Evolutionary conservation across 1,284 basidiomycete genomes (phyloP).

Genomic region (Tranzscheliella williamsii): DNA sequence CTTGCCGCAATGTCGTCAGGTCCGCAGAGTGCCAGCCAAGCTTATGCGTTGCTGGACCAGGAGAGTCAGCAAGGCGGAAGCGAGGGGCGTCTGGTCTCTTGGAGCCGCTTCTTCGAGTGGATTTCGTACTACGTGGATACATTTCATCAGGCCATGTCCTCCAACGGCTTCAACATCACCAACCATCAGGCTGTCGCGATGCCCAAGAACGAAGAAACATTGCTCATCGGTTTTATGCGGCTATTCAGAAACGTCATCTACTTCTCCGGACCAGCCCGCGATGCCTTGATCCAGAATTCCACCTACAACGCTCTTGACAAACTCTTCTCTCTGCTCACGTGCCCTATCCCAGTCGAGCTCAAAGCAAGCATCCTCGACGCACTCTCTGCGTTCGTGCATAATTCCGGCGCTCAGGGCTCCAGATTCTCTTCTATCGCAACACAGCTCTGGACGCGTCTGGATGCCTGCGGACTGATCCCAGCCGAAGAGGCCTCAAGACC

Average conservation of each 20-base stretch:
- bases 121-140: conserved; percentile 57
- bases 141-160: conserved; percentile 40
- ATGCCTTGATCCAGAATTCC: conserved; percentile 76
- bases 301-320: conserved; percentile 73
- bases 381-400: conserved; percentile 72
- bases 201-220: conserved; percentile 74
- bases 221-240: conserved; percentile 78
- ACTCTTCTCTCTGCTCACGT: conserved; percentile 65
- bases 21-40: conserved; percentile 54
- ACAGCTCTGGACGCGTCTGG: conserved; percentile 79
- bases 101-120: conserved; percentile 59
- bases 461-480: conserved; percentile 63
- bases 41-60: conserved; percentile 50
- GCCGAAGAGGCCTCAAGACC: conserved; percentile 16
- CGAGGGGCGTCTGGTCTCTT: conserved; percentile 53
- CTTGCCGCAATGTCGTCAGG: conserved; percentile 54
- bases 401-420: conserved; percentile 7
- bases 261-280: conserved; percentile 76
- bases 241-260: conserved; percentile 79
- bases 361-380: conserved; percentile 85
- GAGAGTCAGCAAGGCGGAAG: conserved; percentile 28
- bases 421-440: conserved; percentile 69
- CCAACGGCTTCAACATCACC: conserved; percentile 23
- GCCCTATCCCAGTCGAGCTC: conserved; percentile 74
- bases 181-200: conserved; percentile 62